Evolutionary conservation across 1,284 basidiomycete species (phyloP).

Genomic region (Trichosporon sp.): DNA sequence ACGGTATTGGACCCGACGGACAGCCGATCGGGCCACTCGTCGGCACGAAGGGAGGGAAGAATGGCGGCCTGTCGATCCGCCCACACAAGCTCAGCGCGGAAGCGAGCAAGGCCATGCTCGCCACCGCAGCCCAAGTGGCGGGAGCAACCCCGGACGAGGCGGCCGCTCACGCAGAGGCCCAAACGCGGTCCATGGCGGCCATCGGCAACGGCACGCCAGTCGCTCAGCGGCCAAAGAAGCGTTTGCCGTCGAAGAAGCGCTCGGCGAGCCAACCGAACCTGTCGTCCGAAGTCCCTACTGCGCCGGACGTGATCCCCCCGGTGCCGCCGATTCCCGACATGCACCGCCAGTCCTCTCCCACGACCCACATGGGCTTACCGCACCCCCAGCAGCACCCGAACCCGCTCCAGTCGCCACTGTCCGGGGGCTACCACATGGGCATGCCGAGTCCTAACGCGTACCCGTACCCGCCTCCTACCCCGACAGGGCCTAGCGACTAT

Average conservation of each 20-base stretch:
- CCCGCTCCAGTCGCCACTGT: conserved; percentile 33
- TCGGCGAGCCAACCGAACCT: conserved; percentile 26
- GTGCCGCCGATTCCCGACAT: conserved; percentile 41
- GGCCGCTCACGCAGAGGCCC: conserved; percentile 19
- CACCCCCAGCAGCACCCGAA: conserved; percentile 15
- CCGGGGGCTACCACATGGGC: conserved; percentile 32
- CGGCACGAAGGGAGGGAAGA: conserved; percentile 45
- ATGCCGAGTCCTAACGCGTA: conserved; percentile 19
- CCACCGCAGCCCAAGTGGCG: conserved; percentile 33
- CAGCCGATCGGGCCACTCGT: conserved; percentile 26
- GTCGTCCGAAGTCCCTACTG: conserved; percentile 7
- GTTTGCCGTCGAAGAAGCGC: conserved; percentile 37
- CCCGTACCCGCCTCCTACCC: conserved; percentile 18
- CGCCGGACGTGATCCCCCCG: conserved; percentile 34
- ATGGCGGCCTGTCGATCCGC: conserved; percentile 46
- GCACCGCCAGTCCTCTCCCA: conserved; percentile 31
- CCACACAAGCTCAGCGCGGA: conserved; percentile 47
- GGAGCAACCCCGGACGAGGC: conserved; percentile 21
- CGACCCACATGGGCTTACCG: conserved; percentile 18
- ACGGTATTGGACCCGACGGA: conserved; percentile 56
- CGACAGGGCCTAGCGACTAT: conserved; percentile 15
- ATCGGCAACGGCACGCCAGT: conserved; percentile 37
- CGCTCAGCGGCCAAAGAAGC: conserved; percentile 17
- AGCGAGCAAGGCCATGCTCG: conserved; percentile 42
- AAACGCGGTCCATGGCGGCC: conserved; percentile 22